Conservation (phyloP, 176 grass and related monocot species). For the Poa pratensis region DNA sequence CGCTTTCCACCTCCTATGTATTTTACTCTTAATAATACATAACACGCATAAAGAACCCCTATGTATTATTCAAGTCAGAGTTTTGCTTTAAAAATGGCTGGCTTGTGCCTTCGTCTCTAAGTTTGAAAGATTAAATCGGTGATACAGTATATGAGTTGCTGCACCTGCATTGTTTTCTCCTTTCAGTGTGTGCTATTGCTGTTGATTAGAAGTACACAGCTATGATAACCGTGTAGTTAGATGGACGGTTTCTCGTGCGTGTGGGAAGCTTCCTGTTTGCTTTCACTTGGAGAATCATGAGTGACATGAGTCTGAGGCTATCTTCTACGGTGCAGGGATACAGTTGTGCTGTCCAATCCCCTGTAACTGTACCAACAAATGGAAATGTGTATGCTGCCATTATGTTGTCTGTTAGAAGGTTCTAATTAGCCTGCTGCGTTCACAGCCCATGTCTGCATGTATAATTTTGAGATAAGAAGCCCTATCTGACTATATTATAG, state of each 20-base stretch:
- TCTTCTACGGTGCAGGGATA: conserved; percentile 5
- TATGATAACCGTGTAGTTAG: neutral
- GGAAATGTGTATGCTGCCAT: neutral
- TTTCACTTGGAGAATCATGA: neutral
- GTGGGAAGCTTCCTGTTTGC: conserved; percentile 2
- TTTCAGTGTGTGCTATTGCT: neutral
- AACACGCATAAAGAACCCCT: too few relatives aligned
- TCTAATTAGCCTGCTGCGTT: neutral
- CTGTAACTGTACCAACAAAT: neutral
- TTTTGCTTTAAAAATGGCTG: neutral
- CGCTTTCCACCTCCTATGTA: too few relatives aligned
- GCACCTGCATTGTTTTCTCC: neutral
- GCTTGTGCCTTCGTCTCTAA: neutral
- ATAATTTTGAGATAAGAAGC: neutral
- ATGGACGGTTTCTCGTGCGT: neutral
- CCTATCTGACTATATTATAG: neutral
- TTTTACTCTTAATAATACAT: too few relatives aligned
- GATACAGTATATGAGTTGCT: neutral
- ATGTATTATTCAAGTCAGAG: neutral
- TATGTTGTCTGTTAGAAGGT: neutral
- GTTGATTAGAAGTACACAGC: neutral
- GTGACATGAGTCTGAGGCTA: neutral
- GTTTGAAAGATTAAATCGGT: neutral
- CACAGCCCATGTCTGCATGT: neutral
- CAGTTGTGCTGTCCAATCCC: neutral